These are phyloP conservation scores for Cadophora luteo-olivacea DNA, from an alignment of 2,329 filamentous ascomycete species.

Conservation along the genomic window DNA sequence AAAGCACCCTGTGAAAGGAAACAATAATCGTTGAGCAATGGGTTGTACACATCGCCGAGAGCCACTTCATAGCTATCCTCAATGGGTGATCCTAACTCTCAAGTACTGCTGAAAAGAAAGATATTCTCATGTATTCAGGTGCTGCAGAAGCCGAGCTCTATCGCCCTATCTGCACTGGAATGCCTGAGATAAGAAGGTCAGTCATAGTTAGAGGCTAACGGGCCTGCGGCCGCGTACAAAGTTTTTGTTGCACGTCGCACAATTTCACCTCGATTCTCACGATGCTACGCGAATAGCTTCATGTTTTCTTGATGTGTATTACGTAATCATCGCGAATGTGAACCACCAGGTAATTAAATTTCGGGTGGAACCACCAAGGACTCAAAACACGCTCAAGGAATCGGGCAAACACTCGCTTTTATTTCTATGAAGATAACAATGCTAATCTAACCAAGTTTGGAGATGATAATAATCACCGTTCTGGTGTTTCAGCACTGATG, in stretches of 20 bases:
- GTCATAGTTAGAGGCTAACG: background rate
- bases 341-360: background rate
- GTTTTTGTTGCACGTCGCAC: background rate
- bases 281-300: background rate
- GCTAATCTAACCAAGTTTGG: constrained; percentile 5
- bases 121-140: too few relatives aligned
- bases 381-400: background rate
- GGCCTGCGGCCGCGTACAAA: background rate
- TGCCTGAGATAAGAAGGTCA: too few relatives aligned
- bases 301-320: background rate
- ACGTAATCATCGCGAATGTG: background rate
- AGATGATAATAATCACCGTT: background rate
- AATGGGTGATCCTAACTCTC: too few relatives aligned
- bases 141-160: too few relatives aligned
- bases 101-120: too few relatives aligned
- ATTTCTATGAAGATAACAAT: background rate
- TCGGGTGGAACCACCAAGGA: too few relatives aligned
- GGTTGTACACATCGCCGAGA: too few relatives aligned
- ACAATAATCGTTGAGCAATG: too few relatives aligned
- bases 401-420: background rate
- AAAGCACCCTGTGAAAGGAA: too few relatives aligned
- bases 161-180: too few relatives aligned
- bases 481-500: background rate
- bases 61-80: too few relatives aligned
- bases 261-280: background rate